phyloP scores from a whole-genome alignment of 2,329 filamentous ascomycete genomes.

The Penicillium griseofulvum region DNA sequence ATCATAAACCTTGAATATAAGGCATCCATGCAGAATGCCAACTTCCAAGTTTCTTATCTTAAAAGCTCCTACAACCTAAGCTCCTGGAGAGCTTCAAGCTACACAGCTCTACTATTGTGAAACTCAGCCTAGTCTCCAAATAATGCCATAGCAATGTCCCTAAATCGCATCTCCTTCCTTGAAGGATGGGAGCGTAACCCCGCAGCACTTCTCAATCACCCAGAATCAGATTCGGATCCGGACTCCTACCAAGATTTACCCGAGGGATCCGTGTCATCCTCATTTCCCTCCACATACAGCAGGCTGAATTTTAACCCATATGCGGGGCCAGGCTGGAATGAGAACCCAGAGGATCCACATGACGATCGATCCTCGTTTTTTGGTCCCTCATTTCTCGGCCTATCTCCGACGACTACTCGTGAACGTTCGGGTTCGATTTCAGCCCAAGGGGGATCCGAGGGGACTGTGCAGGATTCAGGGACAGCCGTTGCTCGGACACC shows the following conservation, averaged over 20 bases:
- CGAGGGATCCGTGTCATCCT: slow-evolving; percentile 32
- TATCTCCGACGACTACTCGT: slow-evolving; percentile 22
- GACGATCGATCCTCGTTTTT: slow-evolving; percentile 28
- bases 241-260: slow-evolving; percentile 34
- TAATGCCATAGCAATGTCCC: slow-evolving; percentile 36
- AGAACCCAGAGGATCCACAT: slow-evolving; percentile 29
- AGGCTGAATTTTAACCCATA: slow-evolving; percentile 46
- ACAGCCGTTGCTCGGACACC: not conserved
- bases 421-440: slow-evolving; percentile 12
- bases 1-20: not conserved
- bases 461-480: slow-evolving; percentile 8
- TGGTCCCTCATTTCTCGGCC: slow-evolving; percentile 13
- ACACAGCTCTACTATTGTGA: not conserved
- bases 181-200: slow-evolving; percentile 44
- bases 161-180: slow-evolving; percentile 44
- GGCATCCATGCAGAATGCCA: not conserved
- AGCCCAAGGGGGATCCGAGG: slow-evolving; percentile 6
- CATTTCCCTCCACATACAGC: slow-evolving; percentile 36
- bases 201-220: slow-evolving; percentile 25
- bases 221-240: slow-evolving; percentile 14
- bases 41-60: not conserved
- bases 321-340: slow-evolving; percentile 38
- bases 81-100: not conserved
- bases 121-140: not conserved
- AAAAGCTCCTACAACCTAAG: not conserved